Evolutionary conservation across 768 basidiomycete species (phyloP).

Genomic region (Tulasnella sp.): DNA sequence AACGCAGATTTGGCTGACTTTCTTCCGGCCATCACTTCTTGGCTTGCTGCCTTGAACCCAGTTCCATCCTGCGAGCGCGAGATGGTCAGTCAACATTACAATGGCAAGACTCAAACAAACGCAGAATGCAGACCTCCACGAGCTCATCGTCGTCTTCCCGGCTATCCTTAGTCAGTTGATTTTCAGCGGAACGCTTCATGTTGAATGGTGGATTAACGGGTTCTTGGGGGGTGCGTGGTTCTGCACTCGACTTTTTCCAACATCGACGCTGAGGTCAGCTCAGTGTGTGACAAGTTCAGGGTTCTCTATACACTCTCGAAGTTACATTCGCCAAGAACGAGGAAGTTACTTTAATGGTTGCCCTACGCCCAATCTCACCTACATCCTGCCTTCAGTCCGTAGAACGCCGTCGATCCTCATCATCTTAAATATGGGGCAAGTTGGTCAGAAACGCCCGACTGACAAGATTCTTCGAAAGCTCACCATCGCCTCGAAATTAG

Average conservation of each 20-base stretch:
- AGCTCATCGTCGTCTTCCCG: slow-evolving; percentile 26
- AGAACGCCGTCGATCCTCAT: background rate
- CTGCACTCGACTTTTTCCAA: slow-evolving; percentile 22
- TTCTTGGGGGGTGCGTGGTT: background rate
- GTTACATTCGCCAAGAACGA: background rate
- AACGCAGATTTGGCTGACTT: slow-evolving; percentile 13
- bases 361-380: background rate
- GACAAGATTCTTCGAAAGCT: background rate
- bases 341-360: background rate
- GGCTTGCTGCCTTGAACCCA: slow-evolving; percentile 8
- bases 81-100: slow-evolving; percentile 5
- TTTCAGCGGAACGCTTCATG: slow-evolving; percentile 26
- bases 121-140: slow-evolving; percentile 13
- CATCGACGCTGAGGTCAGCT: slow-evolving; percentile 10
- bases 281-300: background rate
- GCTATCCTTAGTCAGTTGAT: slow-evolving; percentile 24
- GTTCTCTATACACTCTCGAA: background rate
- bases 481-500: background rate
- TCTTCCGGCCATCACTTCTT: slow-evolving; percentile 21
- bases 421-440: background rate
- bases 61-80: slow-evolving; percentile 1
- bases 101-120: background rate
- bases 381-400: background rate
- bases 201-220: background rate
- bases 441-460: background rate